phyloP scores from a whole-genome alignment of 202 grass and related monocot species.

The Saccharum hybrid region DNA sequence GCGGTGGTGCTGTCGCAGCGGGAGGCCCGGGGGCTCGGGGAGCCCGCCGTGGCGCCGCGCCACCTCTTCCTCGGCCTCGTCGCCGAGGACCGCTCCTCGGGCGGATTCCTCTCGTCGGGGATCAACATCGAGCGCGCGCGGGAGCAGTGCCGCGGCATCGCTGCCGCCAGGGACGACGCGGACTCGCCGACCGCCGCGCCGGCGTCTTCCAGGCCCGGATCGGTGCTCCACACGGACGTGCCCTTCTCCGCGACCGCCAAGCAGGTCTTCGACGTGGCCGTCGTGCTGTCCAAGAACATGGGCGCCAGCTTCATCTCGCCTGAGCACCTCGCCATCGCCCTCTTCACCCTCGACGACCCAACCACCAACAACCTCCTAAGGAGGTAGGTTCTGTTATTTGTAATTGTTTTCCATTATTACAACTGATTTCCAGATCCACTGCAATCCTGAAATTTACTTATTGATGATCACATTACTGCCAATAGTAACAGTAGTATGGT shows the following conservation, averaged over 20 bases:
- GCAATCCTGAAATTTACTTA: not conserved
- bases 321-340: conserved; percentile 79
- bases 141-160: conserved; percentile 63
- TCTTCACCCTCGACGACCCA: conserved; percentile 78
- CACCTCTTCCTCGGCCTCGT: conserved; percentile 86
- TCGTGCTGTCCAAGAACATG: conserved; percentile 73
- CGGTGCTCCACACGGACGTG: conserved; percentile 57
- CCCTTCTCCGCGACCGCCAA: conserved; percentile 66
- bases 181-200: not conserved
- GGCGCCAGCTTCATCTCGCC: conserved; percentile 77
- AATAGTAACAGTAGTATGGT: not conserved
- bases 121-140: conserved; percentile 79
- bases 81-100: conserved; percentile 71
- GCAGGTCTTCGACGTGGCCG: conserved; percentile 68
- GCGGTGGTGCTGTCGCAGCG: conserved; percentile 80
- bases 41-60: conserved; percentile 68
- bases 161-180: not conserved
- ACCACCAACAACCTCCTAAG: conserved; percentile 71
- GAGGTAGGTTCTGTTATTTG: conserved; percentile 48
- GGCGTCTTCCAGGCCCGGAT: not conserved
- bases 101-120: conserved; percentile 75
- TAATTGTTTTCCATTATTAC: not conserved
- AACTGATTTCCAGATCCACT: not conserved
- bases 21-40: conserved; percentile 74
- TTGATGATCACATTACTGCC: conserved; percentile 1